A percentile compares a stretch with the other conserved stretches of the same genome.
Conservation (phyloP, 495 filamentous ascomycete species). For the Penicillium odoratum region DNA sequence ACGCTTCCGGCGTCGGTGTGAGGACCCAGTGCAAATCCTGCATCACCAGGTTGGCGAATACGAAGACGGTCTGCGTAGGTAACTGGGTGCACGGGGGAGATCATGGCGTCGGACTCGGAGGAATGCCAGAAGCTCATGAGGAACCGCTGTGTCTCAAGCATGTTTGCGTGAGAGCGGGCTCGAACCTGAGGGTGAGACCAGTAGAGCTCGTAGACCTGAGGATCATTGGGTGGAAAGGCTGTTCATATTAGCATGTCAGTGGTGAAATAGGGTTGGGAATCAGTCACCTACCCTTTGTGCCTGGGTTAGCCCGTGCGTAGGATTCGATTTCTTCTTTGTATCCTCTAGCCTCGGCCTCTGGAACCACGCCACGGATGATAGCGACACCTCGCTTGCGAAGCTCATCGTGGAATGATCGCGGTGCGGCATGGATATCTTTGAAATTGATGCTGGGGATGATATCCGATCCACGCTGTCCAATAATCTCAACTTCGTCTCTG, state of each 20-base stretch:
- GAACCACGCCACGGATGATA: conserved; percentile 58
- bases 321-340: conserved; percentile 17
- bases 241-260: conserved; percentile 22
- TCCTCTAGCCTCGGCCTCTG: conserved; percentile 53
- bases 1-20: conserved; percentile 73
- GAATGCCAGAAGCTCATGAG: conserved; percentile 65
- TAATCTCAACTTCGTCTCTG: conserved; percentile 9
- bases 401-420: background rate
- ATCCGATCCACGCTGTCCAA: conserved; percentile 7
- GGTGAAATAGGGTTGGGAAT: conserved; percentile 6
- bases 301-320: conserved; percentile 12
- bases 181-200: conserved; percentile 70
- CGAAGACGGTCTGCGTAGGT: conserved; percentile 73
- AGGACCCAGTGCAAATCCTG: conserved; percentile 69
- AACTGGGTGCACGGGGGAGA: conserved; percentile 43
- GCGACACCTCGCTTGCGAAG: conserved; percentile 44
- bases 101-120: conserved; percentile 35
- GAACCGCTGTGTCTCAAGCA: conserved; percentile 60
- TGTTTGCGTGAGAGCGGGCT: conserved; percentile 63
- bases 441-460: conserved; percentile 15
- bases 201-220: conserved; percentile 76
- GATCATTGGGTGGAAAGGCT: conserved; percentile 35
- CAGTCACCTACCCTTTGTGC: conserved; percentile 36
- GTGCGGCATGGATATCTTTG: conserved; percentile 8
- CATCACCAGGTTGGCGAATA: conserved; percentile 57